A percentile compares a stretch with the other conserved stretches of the same genome.
These are phyloP conservation scores for Hypoxylon rickii DNA, from an alignment of 495 filamentous ascomycete genomes.

Conservation along the genomic window DNA sequence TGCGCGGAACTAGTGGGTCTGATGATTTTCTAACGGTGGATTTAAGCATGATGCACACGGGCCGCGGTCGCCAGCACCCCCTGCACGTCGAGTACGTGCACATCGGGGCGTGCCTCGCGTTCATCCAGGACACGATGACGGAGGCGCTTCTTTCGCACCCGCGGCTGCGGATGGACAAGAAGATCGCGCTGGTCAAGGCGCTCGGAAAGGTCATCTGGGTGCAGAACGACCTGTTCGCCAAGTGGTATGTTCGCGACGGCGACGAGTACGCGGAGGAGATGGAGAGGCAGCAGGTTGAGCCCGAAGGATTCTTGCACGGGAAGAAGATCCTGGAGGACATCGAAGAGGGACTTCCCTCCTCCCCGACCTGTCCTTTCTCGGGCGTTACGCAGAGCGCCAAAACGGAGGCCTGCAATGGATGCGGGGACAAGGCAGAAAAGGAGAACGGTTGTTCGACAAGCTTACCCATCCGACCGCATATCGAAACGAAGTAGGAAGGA, in stretches of 20 bases:
- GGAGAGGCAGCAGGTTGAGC: slow-evolving; percentile 59
- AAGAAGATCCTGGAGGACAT: slow-evolving; percentile 47
- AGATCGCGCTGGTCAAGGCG: slow-evolving; percentile 70
- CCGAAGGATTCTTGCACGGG: slow-evolving; percentile 62
- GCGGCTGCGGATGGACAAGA: slow-evolving; percentile 61
- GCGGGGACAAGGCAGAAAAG: slow-evolving; percentile 19
- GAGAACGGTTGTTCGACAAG: slow-evolving; percentile 15
- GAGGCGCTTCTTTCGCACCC: slow-evolving; percentile 76
- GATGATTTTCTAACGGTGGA: background rate
- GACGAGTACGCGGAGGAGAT: slow-evolving; percentile 69
- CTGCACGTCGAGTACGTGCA: slow-evolving; percentile 79
- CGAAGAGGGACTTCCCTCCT: slow-evolving; percentile 27
- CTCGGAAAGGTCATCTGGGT: slow-evolving; percentile 67
- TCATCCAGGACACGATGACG: slow-evolving; percentile 73
- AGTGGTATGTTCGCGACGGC: slow-evolving; percentile 73
- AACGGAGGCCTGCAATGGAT: slow-evolving; percentile 22
- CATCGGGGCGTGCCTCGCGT: slow-evolving; percentile 67
- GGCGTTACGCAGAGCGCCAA: slow-evolving; percentile 22
- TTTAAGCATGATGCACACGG: slow-evolving; percentile 68
- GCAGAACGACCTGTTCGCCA: slow-evolving; percentile 79
- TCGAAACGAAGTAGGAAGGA: slow-evolving; percentile 17
- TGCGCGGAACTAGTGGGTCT: background rate
- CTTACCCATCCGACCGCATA: slow-evolving; percentile 21
- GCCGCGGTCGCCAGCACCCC: slow-evolving; percentile 63
- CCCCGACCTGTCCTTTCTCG: slow-evolving; percentile 30